Conservation (phyloP, 2,329 filamentous ascomycete species). For the Amphichorda felina region DNA sequence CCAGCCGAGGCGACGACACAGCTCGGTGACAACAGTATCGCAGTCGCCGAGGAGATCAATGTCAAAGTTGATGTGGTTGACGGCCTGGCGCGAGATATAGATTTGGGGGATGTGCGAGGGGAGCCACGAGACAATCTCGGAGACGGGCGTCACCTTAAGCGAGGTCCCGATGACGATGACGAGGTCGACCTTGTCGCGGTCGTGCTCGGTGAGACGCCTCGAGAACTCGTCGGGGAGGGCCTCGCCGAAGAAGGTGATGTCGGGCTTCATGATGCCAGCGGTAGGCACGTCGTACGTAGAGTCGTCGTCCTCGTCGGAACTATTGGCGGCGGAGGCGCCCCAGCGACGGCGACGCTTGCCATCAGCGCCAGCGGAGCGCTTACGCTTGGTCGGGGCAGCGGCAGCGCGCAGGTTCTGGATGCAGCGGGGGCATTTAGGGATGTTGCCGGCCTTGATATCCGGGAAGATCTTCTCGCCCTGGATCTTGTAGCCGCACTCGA, state of each 20-base stretch:
- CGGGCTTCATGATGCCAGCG: conserved; percentile 84
- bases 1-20: conserved; percentile 77
- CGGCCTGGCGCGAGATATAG: conserved; percentile 76
- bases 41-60: conserved; percentile 94
- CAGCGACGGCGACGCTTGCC: conserved; percentile 20
- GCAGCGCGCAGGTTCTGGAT: conserved; percentile 33
- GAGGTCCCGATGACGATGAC: conserved; percentile 94
- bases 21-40: conserved; percentile 78
- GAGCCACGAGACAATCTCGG: conserved; percentile 74
- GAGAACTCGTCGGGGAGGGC: conserved; percentile 75
- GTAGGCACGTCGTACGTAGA: conserved; percentile 44
- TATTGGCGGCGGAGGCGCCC: conserved; percentile 16
- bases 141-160: conserved; percentile 90
- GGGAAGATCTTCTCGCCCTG: conserved; percentile 67
- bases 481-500: conserved; percentile 66
- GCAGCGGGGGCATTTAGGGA: conserved; percentile 71
- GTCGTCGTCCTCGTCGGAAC: conserved; percentile 32
- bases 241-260: conserved; percentile 95
- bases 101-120: conserved; percentile 77
- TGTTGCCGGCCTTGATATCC: conserved; percentile 62
- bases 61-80: conserved; percentile 87
- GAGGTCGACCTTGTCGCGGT: conserved; percentile 71
- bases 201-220: conserved; percentile 65
- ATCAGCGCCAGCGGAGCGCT: conserved; percentile 24
- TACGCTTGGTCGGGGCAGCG: conserved; percentile 20